Conservation (phyloP, 2,329 filamentous ascomycete genomes). For the Venturia nashicola region DNA sequence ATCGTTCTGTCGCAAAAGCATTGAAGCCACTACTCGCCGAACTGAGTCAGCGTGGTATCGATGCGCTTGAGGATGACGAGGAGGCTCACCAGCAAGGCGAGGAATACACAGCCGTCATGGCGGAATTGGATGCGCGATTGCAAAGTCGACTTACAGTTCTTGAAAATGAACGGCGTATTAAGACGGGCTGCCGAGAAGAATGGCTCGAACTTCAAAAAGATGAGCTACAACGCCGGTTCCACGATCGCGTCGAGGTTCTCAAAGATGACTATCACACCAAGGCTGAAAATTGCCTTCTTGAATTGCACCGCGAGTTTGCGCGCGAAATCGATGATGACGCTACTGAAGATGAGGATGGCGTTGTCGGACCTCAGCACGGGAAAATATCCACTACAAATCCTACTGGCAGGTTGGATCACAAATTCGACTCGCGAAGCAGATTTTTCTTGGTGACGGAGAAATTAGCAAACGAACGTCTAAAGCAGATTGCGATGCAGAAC, state of each 20-base stretch:
- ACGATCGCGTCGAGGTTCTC: constrained; percentile 20
- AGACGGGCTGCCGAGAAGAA: constrained; percentile 24
- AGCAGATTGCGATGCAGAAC: not conserved
- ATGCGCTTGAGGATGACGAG: constrained; percentile 43
- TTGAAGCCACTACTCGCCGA: constrained; percentile 55
- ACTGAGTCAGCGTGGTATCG: constrained; percentile 47
- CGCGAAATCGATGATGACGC: constrained; percentile 21
- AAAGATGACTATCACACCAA: constrained; percentile 22
- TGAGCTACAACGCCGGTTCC: constrained; percentile 23
- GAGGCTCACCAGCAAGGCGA: constrained; percentile 40
- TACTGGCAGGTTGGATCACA: constrained; percentile 17
- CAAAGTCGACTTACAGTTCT: constrained; percentile 26
- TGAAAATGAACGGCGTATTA: constrained; percentile 24
- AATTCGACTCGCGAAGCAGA: constrained; percentile 28
- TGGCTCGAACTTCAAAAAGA: constrained; percentile 20
- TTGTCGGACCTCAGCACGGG: constrained; percentile 18
- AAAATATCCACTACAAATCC: constrained; percentile 16
- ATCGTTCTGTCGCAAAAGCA: constrained; percentile 48
- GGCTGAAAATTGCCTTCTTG: constrained; percentile 26
- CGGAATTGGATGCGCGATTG: constrained; percentile 38
- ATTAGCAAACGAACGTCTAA: not conserved
- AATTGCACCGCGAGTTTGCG: constrained; percentile 24
- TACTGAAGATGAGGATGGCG: constrained; percentile 30
- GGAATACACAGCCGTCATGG: constrained; percentile 40
- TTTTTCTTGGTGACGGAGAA: constrained; percentile 26